Evolutionary conservation across 208 protist species (phyloP).

Genomic region (Leishmania gerbilli): DNA sequence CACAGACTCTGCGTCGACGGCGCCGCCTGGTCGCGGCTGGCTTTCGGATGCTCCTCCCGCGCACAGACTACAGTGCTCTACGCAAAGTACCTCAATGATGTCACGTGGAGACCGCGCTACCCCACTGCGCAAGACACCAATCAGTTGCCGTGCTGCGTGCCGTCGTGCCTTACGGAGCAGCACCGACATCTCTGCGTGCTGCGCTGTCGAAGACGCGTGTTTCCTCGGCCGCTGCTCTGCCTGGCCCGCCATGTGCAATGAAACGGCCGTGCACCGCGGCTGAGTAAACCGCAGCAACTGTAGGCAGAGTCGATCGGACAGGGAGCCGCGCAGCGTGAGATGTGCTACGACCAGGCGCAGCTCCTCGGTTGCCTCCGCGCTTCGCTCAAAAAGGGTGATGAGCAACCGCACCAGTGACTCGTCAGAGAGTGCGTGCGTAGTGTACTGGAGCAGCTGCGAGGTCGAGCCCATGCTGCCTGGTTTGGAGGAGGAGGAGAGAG

Average conservation of each 20-base stretch:
- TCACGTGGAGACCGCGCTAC: not conserved
- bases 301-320: constrained; percentile 25
- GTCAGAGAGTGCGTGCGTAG: constrained; percentile 25
- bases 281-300: constrained; percentile 24
- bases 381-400: constrained; percentile 11
- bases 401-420: constrained; percentile 24
- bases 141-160: constrained; percentile 12
- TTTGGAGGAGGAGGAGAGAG: not conserved
- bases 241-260: not conserved
- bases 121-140: not conserved
- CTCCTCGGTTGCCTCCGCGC: constrained; percentile 3
- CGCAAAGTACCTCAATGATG: constrained; percentile 11
- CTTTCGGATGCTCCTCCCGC: not conserved
- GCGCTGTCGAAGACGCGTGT: not conserved
- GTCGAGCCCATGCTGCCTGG: constrained; percentile 2
- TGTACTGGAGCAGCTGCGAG: constrained; percentile 22
- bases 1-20: not conserved
- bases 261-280: not conserved
- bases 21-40: not conserved
- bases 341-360: constrained; percentile 27
- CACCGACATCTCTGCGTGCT: not conserved
- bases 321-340: constrained; percentile 13
- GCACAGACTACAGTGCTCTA: constrained; percentile 8
- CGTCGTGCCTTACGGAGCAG: constrained; percentile 12
- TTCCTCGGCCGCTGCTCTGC: not conserved